Percentiles rank a stretch among this genome's conserved stretches.
Conservation (phyloP, 2,329 filamentous ascomycete species). For the Exophiala sideris region DNA sequence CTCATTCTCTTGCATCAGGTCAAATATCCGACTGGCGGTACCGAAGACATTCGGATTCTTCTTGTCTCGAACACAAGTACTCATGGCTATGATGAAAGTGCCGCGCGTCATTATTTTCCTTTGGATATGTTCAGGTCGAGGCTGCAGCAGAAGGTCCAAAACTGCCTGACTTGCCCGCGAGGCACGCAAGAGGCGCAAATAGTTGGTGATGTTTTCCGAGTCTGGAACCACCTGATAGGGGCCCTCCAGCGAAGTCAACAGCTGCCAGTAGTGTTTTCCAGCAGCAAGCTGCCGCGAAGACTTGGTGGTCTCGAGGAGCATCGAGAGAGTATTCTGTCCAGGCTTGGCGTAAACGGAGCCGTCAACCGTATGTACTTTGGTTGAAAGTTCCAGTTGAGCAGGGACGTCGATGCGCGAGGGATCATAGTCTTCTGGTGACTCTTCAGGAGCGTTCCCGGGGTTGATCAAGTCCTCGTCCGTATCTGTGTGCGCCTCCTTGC, state of each 20-base stretch:
- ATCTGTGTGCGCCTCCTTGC: background rate
- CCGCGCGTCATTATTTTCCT: conserved; percentile 41
- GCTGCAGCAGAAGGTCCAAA: conserved; percentile 53
- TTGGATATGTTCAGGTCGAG: conserved; percentile 48
- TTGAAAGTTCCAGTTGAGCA: background rate
- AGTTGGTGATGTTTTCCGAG: conserved; percentile 63
- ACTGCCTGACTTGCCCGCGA: conserved; percentile 64
- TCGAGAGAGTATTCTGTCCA: conserved; percentile 59
- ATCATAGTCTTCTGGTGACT: background rate
- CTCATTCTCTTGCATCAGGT: conserved; percentile 53
- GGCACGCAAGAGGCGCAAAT: conserved; percentile 64
- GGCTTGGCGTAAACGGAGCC: conserved; percentile 42
- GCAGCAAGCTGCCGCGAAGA: conserved; percentile 58
- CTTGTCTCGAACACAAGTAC: conserved; percentile 70
- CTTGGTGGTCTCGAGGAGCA: conserved; percentile 64
- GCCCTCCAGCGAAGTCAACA: conserved; percentile 54
- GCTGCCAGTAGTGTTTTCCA: conserved; percentile 75
- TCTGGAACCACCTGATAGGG: conserved; percentile 67
- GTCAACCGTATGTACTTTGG: background rate
- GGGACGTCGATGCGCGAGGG: background rate
- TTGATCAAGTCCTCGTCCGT: background rate
- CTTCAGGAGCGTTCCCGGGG: background rate
- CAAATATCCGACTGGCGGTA: conserved; percentile 63
- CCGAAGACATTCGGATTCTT: conserved; percentile 68
- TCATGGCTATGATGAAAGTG: conserved; percentile 70